Evolutionary conservation across 2,329 filamentous ascomycete genomes (phyloP).

Genomic region (Penicillium sp.): DNA sequence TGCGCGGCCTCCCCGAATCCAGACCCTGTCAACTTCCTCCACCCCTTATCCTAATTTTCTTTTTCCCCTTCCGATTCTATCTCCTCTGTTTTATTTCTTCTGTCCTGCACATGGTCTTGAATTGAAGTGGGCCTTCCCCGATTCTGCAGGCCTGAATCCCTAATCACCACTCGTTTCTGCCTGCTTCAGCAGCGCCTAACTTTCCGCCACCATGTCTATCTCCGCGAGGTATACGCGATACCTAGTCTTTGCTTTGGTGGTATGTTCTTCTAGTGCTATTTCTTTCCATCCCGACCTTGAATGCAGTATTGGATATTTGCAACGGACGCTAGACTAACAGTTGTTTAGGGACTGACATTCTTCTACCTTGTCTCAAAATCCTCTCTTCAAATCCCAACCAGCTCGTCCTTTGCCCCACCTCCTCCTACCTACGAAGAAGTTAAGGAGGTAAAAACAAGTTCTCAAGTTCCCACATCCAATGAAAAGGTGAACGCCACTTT

Average conservation of each 20-base stretch:
- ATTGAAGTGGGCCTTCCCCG: conserved; percentile 6
- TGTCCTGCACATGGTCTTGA: conserved; percentile 1
- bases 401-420: conserved; percentile 14
- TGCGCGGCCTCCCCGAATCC: conserved; percentile 20
- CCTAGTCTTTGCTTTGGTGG: conserved; percentile 79
- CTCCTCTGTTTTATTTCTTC: not conserved
- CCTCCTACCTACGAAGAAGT: conserved; percentile 24
- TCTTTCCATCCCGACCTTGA: not conserved
- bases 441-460: conserved; percentile 14
- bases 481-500: conserved; percentile 95
- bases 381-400: conserved; percentile 43
- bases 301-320: not conserved
- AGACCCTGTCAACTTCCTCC: conserved; percentile 1
- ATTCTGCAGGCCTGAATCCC: conserved; percentile 10
- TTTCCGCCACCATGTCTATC: conserved; percentile 19
- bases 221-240: conserved; percentile 54
- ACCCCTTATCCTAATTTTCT: conserved; percentile 5
- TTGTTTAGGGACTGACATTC: conserved; percentile 60
- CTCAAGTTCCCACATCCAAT: conserved; percentile 55
- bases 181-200: not conserved
- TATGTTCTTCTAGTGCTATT: conserved; percentile 48
- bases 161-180: conserved; percentile 7
- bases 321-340: not conserved
- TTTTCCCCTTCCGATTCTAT: not conserved
- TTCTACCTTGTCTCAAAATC: conserved; percentile 80